phyloP scores from a whole-genome alignment of 2,329 filamentous ascomycete genomes.

The Pseudogymnoascus sp. region DNA sequence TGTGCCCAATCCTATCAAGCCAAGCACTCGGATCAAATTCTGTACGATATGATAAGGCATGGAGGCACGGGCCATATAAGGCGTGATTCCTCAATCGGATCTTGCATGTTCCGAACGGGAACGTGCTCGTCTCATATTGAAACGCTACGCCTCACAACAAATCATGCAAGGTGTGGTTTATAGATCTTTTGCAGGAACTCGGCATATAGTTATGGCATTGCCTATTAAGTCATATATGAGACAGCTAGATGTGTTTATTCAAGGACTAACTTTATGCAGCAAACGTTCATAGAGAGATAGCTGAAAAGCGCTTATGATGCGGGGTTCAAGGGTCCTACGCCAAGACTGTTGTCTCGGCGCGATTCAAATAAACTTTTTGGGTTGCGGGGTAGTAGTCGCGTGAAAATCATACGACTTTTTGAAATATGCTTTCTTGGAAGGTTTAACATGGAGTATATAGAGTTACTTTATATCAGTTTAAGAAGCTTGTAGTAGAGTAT shows the following conservation, averaged over 20 bases:
- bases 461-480: too few species aligned
- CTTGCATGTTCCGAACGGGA: background rate
- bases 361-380: background rate
- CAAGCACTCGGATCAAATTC: background rate
- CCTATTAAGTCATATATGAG: background rate
- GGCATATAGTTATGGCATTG: background rate
- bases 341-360: background rate
- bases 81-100: background rate
- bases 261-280: background rate
- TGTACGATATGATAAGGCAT: background rate
- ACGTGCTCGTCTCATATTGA: background rate
- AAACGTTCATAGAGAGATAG: background rate
- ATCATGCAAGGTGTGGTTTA: background rate
- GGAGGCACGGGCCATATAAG: conserved; percentile 3
- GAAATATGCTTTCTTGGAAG: background rate
- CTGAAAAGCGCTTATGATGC: background rate
- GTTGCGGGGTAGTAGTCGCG: conserved; percentile 1
- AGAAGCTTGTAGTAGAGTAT: background rate
- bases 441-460: background rate
- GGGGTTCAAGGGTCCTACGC: conserved; percentile 2
- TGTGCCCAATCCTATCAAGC: background rate
- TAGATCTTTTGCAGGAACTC: background rate
- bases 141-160: background rate
- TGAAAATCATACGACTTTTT: background rate
- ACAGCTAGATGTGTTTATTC: background rate